phyloP scores from a whole-genome alignment of 108 stramenopile genomes.

The Cylindrotheca closterium region DNA sequence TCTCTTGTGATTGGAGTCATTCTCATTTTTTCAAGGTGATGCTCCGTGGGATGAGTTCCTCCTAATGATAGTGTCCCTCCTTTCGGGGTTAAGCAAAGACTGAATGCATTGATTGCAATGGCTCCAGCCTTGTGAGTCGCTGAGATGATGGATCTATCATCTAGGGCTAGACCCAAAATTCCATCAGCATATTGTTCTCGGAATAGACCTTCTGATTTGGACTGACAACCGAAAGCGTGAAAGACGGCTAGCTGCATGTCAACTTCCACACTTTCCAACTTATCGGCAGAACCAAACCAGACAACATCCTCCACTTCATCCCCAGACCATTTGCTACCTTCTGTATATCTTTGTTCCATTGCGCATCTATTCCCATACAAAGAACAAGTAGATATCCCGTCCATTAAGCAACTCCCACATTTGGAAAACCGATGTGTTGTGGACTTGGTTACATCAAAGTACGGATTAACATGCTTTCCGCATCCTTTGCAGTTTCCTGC shows the following conservation, averaged over 20 bases:
- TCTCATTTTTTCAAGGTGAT: slow-evolving; percentile 54
- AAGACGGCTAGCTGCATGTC: slow-evolving; percentile 44
- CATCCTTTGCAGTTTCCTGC: slow-evolving; percentile 85
- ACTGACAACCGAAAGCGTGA: slow-evolving; percentile 95
- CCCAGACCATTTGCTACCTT: slow-evolving; percentile 71
- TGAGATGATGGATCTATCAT: slow-evolving; percentile 55
- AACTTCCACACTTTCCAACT: slow-evolving; percentile 22
- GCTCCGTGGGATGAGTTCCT: slow-evolving; percentile 35
- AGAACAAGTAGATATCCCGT: slow-evolving; percentile 29
- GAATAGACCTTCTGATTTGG: slow-evolving; percentile 85
- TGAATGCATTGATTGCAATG: slow-evolving; percentile 60
- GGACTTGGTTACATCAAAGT: slow-evolving; percentile 30
- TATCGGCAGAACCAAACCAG: slow-evolving; percentile 49
- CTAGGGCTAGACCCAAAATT: slow-evolving; percentile 88
- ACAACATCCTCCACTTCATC: slow-evolving; percentile 76
- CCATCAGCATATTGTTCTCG: slow-evolving; percentile 93
- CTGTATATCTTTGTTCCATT: slow-evolving; percentile 70
- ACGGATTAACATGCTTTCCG: slow-evolving; percentile 53
- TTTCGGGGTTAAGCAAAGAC: slow-evolving; percentile 55
- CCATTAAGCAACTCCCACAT: slow-evolving; percentile 23
- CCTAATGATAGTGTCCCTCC: slow-evolving; percentile 68
- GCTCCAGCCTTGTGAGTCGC: slow-evolving; percentile 35
- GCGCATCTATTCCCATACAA: slow-evolving; percentile 33
- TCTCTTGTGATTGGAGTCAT: slow-evolving; percentile 45
- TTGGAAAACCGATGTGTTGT: slow-evolving; percentile 23